A percentile compares a stretch with the other conserved stretches of the same genome.
Evolutionary conservation across 2,329 filamentous ascomycete genomes (phyloP).

Genomic region (Lojkania enalia): DNA sequence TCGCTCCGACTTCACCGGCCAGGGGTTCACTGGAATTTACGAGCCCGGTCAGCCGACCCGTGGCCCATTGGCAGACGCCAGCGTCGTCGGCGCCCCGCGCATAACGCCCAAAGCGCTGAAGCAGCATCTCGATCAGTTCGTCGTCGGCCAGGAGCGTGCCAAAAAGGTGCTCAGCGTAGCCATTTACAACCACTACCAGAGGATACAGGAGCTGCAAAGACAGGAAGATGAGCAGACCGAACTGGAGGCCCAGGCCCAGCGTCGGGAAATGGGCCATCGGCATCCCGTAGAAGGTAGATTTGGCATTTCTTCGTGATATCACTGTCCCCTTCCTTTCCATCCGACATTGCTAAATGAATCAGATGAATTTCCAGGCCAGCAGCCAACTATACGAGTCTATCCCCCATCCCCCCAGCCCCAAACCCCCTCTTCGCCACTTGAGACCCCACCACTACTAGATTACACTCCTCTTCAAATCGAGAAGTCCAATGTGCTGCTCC

Average conservation of each 20-base stretch:
- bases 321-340: slow-evolving; percentile 1
- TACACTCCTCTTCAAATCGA: slow-evolving; percentile 73
- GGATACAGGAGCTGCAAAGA: slow-evolving; percentile 74
- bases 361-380: slow-evolving; percentile 68
- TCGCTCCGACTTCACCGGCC: slow-evolving; percentile 65
- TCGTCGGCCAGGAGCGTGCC: slow-evolving; percentile 91
- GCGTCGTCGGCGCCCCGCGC: slow-evolving; percentile 59
- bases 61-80: slow-evolving; percentile 64
- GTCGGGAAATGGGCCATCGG: slow-evolving; percentile 67
- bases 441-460: slow-evolving; percentile 55
- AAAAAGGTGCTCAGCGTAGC: slow-evolving; percentile 93
- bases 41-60: slow-evolving; percentile 64
- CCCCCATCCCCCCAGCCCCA: slow-evolving; percentile 29
- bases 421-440: slow-evolving; percentile 24
- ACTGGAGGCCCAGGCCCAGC: slow-evolving; percentile 69
- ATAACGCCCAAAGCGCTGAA: slow-evolving; percentile 72
- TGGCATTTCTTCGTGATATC: slow-evolving; percentile 17
- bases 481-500: slow-evolving; percentile 90
- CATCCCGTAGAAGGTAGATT: slow-evolving; percentile 76
- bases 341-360: slow-evolving; percentile 29
- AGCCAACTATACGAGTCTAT: slow-evolving; percentile 52
- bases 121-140: slow-evolving; percentile 90
- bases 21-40: slow-evolving; percentile 65
- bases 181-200: slow-evolving; percentile 96
- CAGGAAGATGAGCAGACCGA: slow-evolving; percentile 80